phyloP scores from a whole-genome alignment of 192 early-diverging fungal genomes.

The Coemansia sp. region DNA sequence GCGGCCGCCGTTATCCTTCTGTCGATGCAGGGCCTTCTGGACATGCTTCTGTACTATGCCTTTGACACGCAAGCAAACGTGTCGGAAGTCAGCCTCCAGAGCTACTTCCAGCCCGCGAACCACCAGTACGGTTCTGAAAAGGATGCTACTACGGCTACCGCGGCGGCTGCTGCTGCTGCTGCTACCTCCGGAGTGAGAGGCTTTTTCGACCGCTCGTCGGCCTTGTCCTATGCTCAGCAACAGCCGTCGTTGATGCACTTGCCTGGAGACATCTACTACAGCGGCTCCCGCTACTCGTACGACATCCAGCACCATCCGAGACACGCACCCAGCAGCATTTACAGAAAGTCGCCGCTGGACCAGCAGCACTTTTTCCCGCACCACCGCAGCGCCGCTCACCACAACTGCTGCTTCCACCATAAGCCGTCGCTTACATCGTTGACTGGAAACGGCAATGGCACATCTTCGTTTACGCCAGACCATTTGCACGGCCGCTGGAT shows the following conservation, averaged over 20 bases:
- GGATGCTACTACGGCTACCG: background rate
- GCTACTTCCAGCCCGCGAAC: constrained; percentile 6
- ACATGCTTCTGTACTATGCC: constrained; percentile 46
- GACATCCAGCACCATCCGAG: background rate
- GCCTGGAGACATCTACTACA: constrained; percentile 11
- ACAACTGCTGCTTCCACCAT: constrained; percentile 3
- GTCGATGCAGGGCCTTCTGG: constrained; percentile 37
- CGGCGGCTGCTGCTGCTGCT: background rate
- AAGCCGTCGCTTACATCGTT: background rate
- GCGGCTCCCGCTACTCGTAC: background rate
- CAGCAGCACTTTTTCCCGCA: constrained; percentile 8
- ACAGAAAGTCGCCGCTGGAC: background rate
- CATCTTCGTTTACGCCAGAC: background rate
- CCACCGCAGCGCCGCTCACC: background rate
- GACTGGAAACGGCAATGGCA: background rate
- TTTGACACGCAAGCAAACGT: constrained; percentile 44
- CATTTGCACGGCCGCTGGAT: background rate
- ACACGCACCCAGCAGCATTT: background rate
- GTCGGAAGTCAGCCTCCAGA: constrained; percentile 29
- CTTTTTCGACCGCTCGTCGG: background rate
- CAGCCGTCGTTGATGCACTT: constrained; percentile 14
- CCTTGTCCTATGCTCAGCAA: background rate
- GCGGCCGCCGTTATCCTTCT: constrained; percentile 28
- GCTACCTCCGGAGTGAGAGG: background rate
- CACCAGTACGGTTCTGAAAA: background rate